Percentiles rank a stretch among this genome's conserved stretches.
phyloP scores from a whole-genome alignment of 306 rosid species.

The Heteromeles arbutifolia region DNA sequence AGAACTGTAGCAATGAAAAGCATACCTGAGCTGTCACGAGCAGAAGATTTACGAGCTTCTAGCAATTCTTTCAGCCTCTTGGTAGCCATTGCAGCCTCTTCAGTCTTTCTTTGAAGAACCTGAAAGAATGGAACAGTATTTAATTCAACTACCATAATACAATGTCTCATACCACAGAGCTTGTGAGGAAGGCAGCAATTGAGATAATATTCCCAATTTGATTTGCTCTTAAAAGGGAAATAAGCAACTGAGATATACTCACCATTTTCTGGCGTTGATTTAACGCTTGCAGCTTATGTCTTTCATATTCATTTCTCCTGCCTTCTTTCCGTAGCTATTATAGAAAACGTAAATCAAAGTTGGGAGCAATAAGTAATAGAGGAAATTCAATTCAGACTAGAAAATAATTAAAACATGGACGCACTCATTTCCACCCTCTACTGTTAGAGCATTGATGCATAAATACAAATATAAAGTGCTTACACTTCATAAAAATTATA shows the following conservation, averaged over 20 bases:
- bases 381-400: constrained; percentile 7
- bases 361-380: constrained; percentile 10
- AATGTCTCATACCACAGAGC: not conserved
- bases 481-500: not conserved
- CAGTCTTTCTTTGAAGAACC: constrained; percentile 99
- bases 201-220: not conserved
- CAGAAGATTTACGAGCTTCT: constrained; percentile 92
- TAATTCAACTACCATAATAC: not conserved
- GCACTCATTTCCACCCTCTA: not conserved
- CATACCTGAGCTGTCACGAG: constrained; percentile 81
- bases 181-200: not conserved
- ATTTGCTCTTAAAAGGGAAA: not conserved
- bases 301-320: constrained; percentile 96
- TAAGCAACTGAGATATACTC: constrained; percentile 19
- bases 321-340: constrained; percentile 89
- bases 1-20: not conserved
- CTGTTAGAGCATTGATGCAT: not conserved
- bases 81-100: constrained; percentile 99
- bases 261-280: constrained; percentile 99
- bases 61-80: constrained; percentile 95
- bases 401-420: not conserved
- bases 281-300: constrained; percentile 96
- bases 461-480: not conserved
- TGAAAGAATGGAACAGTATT: constrained; percentile 24
- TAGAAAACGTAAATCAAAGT: constrained; percentile 21